Evolutionary conservation across 108 stramenopile species (phyloP), one percentile per base, ranked within the genome.

Genomic region (Cyclotella cryptica): DNA sequence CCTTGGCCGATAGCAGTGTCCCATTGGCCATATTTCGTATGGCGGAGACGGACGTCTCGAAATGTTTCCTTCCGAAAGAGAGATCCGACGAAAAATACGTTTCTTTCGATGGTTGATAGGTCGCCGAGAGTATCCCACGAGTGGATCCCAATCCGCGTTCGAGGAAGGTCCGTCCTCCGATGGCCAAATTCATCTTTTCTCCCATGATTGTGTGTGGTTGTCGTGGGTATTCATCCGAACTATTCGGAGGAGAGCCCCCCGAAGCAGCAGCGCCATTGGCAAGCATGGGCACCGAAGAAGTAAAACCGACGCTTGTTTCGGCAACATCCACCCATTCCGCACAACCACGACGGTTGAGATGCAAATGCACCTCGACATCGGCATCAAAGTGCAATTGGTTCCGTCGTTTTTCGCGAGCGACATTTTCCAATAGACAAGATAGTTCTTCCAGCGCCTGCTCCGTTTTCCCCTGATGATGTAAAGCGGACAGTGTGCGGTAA

Each of bases 31-130:
- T 44, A 5, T 47, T 15, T 35, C 59, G 64, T 3, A 22, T 43
- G 21, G 66, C 69, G 0, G 79, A 80, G 22, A 80, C 10, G 27
- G 66, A 66, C 44, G 79, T 74, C 57, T 80, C 79, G 18, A 80
- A 24, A 45, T 66, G 78, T 29, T 80, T 74, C 18, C 67, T 24
- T n/a, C 72, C 79, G n/a, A 80, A 44, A 4, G 46, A 29, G 6
- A 83, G 24, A 21, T 83, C 79, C 11, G 75, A 69, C 10, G 74
- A 47, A 13, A 87, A 49, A 63, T 58, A 45, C 4, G 83, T 87
- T 26, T 80, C 53, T 29, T 59, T 24, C 13, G 47, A 43, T 27
- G 86, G 83, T 69, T 69, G 30, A 46, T 87, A 84, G 17, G 51
- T 52, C 53, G 80, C 61, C 14, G 71, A 63, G 0, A 87, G 19